Conservation (phyloP, 495 filamentous ascomycete species). For the Penicillium macrosclerotiorum region DNA sequence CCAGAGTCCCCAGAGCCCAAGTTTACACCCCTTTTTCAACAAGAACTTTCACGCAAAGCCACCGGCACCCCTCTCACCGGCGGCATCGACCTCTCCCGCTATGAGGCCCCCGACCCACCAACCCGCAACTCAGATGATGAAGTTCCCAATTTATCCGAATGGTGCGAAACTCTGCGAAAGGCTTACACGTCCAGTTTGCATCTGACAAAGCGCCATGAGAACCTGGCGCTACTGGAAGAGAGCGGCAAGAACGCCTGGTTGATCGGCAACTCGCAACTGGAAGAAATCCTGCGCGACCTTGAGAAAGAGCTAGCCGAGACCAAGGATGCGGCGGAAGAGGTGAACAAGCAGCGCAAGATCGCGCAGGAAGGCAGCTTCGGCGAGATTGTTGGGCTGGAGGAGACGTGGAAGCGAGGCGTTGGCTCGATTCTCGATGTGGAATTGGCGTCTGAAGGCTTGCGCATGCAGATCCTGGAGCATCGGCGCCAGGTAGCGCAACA, state of each 20-base stretch:
- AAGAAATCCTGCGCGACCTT: constrained; percentile 65
- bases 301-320: constrained; percentile 73
- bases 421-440: constrained; percentile 73
- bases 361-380: constrained; percentile 66
- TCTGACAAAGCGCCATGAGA: constrained; percentile 60
- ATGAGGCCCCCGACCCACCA: constrained; percentile 63
- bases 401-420: constrained; percentile 69
- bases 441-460: constrained; percentile 67
- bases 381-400: constrained; percentile 67
- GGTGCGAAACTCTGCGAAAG: constrained; percentile 36
- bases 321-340: constrained; percentile 62
- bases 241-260: constrained; percentile 91
- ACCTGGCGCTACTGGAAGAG: constrained; percentile 72
- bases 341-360: constrained; percentile 67
- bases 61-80: constrained; percentile 48
- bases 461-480: constrained; percentile 60
- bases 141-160: constrained; percentile 34
- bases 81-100: constrained; percentile 78
- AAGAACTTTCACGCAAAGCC: constrained; percentile 61
- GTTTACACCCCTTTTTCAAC: constrained; percentile 61
- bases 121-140: constrained; percentile 30
- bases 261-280: constrained; percentile 74
- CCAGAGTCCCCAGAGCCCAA: constrained; percentile 33
- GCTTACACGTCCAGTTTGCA: constrained; percentile 67
- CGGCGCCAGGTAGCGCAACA: constrained; percentile 43